Evolutionary conservation across 768 basidiomycete species (phyloP).

Genomic region (Tremella mesenterica): DNA sequence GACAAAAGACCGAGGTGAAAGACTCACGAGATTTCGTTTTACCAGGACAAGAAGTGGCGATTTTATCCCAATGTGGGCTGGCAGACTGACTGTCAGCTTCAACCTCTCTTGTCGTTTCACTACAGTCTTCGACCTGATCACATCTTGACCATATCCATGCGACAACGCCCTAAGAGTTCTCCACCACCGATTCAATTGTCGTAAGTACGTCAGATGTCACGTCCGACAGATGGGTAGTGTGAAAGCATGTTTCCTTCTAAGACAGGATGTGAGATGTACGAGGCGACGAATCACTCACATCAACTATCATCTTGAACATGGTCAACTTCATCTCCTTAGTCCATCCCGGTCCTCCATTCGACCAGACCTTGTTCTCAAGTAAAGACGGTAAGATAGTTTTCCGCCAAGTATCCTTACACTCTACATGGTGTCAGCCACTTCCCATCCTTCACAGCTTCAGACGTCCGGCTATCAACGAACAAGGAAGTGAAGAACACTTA

Average conservation of each 20-base stretch:
- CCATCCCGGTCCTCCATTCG: slow-evolving; percentile 7
- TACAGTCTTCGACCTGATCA: too few relatives aligned
- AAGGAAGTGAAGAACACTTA: slow-evolving; percentile 3
- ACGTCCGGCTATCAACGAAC: background rate
- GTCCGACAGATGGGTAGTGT: too few relatives aligned
- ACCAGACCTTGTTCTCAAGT: slow-evolving; percentile 15
- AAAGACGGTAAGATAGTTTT: slow-evolving; percentile 20
- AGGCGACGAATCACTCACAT: slow-evolving; percentile 9
- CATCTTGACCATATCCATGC: too few relatives aligned
- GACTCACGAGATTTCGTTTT: slow-evolving; percentile 22
- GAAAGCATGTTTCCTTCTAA: too few relatives aligned
- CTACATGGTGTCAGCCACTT: slow-evolving; percentile 2
- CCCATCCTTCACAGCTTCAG: background rate
- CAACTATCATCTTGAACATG: slow-evolving; percentile 8
- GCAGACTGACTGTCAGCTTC: slow-evolving; percentile 8
- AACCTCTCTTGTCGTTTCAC: too few relatives aligned
- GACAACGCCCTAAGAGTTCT: too few relatives aligned
- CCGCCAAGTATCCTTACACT: slow-evolving; percentile 29
- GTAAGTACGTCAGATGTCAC: too few relatives aligned
- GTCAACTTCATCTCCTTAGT: slow-evolving; percentile 15
- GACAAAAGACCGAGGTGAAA: background rate
- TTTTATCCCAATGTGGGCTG: slow-evolving; percentile 21
- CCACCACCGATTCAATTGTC: too few relatives aligned
- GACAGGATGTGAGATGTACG: background rate
- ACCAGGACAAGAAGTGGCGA: slow-evolving; percentile 16